Percentiles rank a stretch among this genome's conserved stretches.
phyloP scores from a whole-genome alignment of 305 asterid genomes.

The Plantago rigida region DNA sequence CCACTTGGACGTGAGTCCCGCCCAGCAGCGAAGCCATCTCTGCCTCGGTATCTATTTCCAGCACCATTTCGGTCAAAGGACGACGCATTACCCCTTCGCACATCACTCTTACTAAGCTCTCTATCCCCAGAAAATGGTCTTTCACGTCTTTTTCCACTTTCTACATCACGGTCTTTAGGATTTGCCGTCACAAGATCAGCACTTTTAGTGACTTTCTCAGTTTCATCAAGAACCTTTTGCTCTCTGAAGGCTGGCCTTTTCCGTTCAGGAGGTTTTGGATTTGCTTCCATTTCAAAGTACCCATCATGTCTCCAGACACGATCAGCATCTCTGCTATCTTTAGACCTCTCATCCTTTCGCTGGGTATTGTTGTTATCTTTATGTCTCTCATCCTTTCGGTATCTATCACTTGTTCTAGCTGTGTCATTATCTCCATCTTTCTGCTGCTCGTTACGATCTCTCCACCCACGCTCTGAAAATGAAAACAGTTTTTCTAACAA shows the following conservation, averaged over 20 bases:
- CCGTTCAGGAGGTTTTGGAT: conserved; percentile 39
- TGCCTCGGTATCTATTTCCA: conserved; percentile 33
- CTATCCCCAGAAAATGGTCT: conserved; percentile 42
- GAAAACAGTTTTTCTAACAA: conserved; percentile 9
- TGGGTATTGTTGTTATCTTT: conserved; percentile 31
- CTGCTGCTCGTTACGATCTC: conserved; percentile 46
- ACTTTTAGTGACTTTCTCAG: conserved; percentile 37
- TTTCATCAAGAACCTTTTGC: conserved; percentile 49
- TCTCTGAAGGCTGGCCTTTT: conserved; percentile 75
- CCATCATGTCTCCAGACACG: conserved; percentile 66
- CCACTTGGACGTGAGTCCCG: conserved; percentile 41
- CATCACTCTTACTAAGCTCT: conserved; percentile 33
- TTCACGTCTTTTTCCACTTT: conserved; percentile 35
- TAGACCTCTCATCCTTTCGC: conserved; percentile 37
- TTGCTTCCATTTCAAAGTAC: conserved; percentile 45
- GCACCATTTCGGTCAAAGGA: conserved; percentile 33
- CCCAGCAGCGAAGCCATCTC: conserved; percentile 44
- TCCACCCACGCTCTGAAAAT: conserved; percentile 64
- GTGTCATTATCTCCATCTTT: conserved; percentile 28
- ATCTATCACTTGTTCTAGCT: conserved; percentile 26
- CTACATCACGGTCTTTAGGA: conserved; percentile 31
- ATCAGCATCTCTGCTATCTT: conserved; percentile 34
- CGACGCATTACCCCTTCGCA: conserved; percentile 41
- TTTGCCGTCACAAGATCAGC: conserved; percentile 33
- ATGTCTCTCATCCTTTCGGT: conserved; percentile 36